Evolutionary conservation across 1,139 yeast species (phyloP).

Genomic region (Hemisphaericaspora xylofermentans): DNA sequence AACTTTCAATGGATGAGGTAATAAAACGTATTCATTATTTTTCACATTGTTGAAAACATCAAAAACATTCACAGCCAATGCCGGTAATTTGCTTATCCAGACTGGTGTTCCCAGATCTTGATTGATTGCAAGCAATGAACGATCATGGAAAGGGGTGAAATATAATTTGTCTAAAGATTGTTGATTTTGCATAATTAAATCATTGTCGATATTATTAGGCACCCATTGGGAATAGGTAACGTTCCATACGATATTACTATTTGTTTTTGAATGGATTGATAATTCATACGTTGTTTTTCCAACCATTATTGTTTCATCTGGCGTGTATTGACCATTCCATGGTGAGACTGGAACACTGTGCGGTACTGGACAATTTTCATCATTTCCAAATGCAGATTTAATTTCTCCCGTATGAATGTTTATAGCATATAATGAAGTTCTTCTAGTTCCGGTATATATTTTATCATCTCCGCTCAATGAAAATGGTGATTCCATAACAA

Average conservation of each 20-base stretch:
- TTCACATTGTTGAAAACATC: conserved; percentile 54
- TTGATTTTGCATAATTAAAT: conserved; percentile 52
- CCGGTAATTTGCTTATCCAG: conserved; percentile 74
- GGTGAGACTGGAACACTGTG: conserved; percentile 21
- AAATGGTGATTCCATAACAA: conserved; percentile 83
- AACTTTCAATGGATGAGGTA: conserved; percentile 66
- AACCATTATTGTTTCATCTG: conserved; percentile 38
- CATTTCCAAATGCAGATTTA: conserved; percentile 64
- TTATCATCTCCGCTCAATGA: conserved; percentile 80
- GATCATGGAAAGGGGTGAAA: conserved; percentile 82
- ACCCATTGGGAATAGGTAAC: conserved; percentile 92
- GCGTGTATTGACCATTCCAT: conserved; percentile 8
- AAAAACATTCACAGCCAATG: conserved; percentile 69
- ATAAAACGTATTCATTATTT: conserved; percentile 38
- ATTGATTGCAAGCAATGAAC: conserved; percentile 66
- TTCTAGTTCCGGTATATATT: conserved; percentile 82
- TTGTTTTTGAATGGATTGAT: conserved; percentile 50
- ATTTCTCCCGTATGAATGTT: conserved; percentile 77
- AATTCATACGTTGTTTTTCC: conserved; percentile 53
- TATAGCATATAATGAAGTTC: conserved; percentile 72
- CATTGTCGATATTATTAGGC: conserved; percentile 81
- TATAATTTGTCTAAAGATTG: conserved; percentile 68
- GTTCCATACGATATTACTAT: conserved; percentile 73
- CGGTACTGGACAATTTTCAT: conserved; percentile 35
- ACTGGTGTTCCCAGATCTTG: conserved; percentile 63